Evolutionary conservation across 2,329 filamentous ascomycete species (phyloP).

Genomic region (Apiospora marii): DNA sequence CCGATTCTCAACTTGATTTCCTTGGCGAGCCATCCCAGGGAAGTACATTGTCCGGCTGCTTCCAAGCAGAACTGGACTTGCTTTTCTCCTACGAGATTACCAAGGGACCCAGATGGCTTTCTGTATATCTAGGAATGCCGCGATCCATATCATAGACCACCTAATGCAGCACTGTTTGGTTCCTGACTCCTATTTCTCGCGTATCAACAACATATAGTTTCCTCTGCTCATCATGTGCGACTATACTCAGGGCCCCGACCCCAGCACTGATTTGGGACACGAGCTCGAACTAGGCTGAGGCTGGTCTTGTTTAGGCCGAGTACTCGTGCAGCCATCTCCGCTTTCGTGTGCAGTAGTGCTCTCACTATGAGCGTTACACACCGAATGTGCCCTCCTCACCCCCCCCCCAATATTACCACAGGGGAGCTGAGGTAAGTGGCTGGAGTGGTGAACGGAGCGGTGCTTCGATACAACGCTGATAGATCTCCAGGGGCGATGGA

Average conservation of each 20-base stretch:
- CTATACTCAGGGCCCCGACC: slow-evolving; percentile 39
- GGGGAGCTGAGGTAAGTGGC: slow-evolving; percentile 41
- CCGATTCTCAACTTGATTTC: neutral
- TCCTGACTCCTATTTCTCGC: neutral
- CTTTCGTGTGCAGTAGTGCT: slow-evolving; percentile 44
- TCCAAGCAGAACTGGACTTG: too few species aligned
- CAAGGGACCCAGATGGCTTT: neutral
- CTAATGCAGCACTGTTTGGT: neutral
- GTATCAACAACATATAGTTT: neutral
- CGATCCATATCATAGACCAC: neutral
- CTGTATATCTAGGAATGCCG: neutral
- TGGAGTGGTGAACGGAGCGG: neutral
- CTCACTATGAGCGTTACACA: slow-evolving; percentile 43
- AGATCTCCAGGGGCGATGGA: slow-evolving; percentile 38
- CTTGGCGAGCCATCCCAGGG: neutral
- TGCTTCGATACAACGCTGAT: slow-evolving; percentile 24
- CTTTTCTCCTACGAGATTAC: too few species aligned
- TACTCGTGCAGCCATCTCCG: slow-evolving; percentile 43
- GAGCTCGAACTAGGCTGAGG: neutral
- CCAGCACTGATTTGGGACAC: neutral
- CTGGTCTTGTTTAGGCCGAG: slow-evolving; percentile 36
- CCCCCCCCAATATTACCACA: slow-evolving; percentile 41
- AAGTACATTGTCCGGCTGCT: neutral
- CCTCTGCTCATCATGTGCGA: slow-evolving; percentile 39
- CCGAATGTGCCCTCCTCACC: slow-evolving; percentile 41